phyloP scores from a whole-genome alignment of 2,329 filamentous ascomycete species.

The Helotiales sp. region DNA sequence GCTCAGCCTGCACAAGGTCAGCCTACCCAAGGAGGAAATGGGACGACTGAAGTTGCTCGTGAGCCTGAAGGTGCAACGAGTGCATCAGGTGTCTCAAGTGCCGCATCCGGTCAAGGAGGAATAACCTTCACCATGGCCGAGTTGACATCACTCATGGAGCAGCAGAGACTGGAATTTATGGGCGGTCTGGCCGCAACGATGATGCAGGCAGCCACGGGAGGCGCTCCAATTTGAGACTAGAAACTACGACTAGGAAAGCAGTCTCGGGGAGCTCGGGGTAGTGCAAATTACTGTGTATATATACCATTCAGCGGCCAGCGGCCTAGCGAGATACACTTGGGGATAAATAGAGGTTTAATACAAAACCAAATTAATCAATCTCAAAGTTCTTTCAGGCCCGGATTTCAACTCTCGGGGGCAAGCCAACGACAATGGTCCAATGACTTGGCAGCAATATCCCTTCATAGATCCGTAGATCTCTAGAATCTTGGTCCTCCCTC shows the following conservation, averaged over 20 bases:
- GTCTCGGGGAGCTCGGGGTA: neutral
- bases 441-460: neutral
- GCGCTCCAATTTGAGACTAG: neutral
- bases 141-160: constrained; percentile 1
- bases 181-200: neutral
- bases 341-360: neutral
- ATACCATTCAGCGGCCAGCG: neutral
- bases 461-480: neutral
- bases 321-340: neutral
- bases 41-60: neutral
- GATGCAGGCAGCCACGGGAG: constrained; percentile 6
- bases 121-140: constrained; percentile 10
- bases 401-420: neutral
- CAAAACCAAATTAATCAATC: neutral
- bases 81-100: neutral
- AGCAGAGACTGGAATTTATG: constrained; percentile 10
- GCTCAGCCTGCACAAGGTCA: no score
- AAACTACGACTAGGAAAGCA: no score
- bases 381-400: neutral
- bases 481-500: neutral
- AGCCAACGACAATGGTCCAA: neutral
- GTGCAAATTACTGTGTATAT: neutral
- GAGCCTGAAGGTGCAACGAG: neutral
- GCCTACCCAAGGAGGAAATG: neutral
- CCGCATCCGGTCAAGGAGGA: neutral